These are phyloP conservation scores for Aureobasidium subglaciale DNA, from an alignment of 2,329 filamentous ascomycete genomes.

Conservation along the genomic window DNA sequence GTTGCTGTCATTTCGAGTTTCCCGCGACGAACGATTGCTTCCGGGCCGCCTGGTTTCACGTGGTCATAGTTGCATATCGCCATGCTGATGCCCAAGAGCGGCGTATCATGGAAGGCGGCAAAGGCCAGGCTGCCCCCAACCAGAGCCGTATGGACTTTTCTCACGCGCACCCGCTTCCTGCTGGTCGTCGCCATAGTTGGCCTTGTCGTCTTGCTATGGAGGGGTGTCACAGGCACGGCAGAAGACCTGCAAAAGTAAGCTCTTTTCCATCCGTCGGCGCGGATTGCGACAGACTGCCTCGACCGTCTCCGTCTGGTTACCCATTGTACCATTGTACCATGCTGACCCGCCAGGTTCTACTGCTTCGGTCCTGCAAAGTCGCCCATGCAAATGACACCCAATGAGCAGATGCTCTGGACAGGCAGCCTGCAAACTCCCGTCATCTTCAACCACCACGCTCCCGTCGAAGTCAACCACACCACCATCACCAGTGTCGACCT, in stretches of 20 bases:
- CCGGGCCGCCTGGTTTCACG: conserved; percentile 4
- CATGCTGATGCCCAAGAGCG: conserved; percentile 88
- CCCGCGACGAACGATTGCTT: background rate
- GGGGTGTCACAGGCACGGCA: conserved; percentile 70
- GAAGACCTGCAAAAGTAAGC: conserved; percentile 84
- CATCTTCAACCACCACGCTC: conserved; percentile 89
- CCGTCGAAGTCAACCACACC: conserved; percentile 73
- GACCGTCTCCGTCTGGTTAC: background rate
- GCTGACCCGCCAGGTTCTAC: conserved; percentile 64
- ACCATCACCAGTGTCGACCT: conserved; percentile 76
- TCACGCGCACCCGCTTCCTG: conserved; percentile 73
- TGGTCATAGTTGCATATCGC: background rate
- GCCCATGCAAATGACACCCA: conserved; percentile 90
- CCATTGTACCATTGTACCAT: background rate
- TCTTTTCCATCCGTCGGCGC: background rate
- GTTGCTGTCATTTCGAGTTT: conserved; percentile 8
- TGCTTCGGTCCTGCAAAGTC: conserved; percentile 93
- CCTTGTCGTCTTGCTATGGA: conserved; percentile 76
- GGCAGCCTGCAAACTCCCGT: conserved; percentile 86
- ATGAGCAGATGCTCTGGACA: conserved; percentile 86
- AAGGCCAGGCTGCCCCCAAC: conserved; percentile 70
- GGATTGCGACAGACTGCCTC: background rate
- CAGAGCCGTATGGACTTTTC: conserved; percentile 53
- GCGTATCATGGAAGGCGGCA: conserved; percentile 87
- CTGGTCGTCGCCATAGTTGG: conserved; percentile 63